Evolutionary conservation across 192 early-diverging fungal genomes (phyloP).

Genomic region (Mycoemilia scoparia): DNA sequence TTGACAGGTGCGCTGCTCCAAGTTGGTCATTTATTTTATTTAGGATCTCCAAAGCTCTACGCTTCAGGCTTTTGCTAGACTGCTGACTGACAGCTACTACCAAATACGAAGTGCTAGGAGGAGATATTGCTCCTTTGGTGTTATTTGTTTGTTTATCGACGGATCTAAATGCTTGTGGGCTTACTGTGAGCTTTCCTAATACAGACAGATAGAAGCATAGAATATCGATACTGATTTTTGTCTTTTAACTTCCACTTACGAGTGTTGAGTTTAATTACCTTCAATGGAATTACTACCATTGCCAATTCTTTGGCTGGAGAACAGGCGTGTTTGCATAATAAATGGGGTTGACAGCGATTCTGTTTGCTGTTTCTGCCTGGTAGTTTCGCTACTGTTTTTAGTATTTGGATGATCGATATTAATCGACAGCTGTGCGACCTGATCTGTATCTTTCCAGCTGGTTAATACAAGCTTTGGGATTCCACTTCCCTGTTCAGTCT

Average conservation of each 20-base stretch:
- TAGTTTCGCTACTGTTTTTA: background rate
- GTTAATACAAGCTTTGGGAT: background rate
- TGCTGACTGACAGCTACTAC: no score
- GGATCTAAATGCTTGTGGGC: no score
- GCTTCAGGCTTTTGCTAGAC: conserved; percentile 7
- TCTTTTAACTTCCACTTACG: no score
- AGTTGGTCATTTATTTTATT: conserved; percentile 25
- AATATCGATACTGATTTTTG: no score
- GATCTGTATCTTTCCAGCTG: background rate
- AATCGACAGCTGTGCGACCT: conserved; percentile 1
- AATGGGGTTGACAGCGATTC: conserved; percentile 7
- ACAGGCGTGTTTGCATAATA: no score
- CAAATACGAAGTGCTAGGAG: no score
- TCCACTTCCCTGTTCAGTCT: conserved; percentile 6
- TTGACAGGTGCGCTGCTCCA: conserved; percentile 11
- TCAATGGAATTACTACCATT: background rate
- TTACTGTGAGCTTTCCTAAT: no score
- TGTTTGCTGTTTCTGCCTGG: background rate
- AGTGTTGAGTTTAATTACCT: no score
- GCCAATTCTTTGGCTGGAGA: background rate
- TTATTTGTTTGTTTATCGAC: no score
- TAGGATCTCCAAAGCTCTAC: conserved; percentile 15
- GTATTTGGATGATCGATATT: background rate
- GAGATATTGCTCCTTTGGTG: no score
- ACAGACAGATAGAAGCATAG: no score